phyloP scores from a whole-genome alignment of 768 basidiomycete species.

The Gloeophyllum trabeum region DNA sequence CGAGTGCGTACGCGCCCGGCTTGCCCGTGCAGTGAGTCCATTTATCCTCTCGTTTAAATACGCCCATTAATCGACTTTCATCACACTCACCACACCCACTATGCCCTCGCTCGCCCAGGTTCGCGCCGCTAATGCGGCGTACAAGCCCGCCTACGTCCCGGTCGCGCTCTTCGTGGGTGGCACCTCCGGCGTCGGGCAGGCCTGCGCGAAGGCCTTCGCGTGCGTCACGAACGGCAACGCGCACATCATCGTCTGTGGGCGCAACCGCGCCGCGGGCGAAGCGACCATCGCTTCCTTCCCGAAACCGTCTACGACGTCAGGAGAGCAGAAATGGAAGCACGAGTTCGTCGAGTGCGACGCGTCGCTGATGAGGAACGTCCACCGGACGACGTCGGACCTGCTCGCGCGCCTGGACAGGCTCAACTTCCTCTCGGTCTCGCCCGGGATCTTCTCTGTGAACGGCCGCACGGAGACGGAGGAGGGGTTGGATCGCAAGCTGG shows the following conservation, averaged over 20 bases:
- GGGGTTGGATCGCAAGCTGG: constrained; percentile 31
- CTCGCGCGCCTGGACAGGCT: constrained; percentile 26
- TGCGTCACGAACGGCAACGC: constrained; percentile 33
- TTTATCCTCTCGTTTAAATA: background rate
- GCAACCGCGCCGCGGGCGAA: constrained; percentile 36
- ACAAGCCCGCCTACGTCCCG: constrained; percentile 11
- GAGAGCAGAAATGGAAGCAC: constrained; percentile 29
- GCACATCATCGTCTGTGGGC: constrained; percentile 40
- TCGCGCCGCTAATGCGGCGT: constrained; percentile 16
- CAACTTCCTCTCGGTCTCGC: constrained; percentile 40
- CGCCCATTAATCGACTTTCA: background rate
- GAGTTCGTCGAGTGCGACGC: constrained; percentile 44
- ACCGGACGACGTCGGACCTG: constrained; percentile 19
- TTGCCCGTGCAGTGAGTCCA: too few relatives aligned
- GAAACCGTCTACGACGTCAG: constrained; percentile 12
- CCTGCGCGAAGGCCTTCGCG: constrained; percentile 34
- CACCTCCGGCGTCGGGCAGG: constrained; percentile 25
- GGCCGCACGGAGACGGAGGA: constrained; percentile 32
- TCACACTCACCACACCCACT: background rate
- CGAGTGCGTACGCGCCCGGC: too few relatives aligned
- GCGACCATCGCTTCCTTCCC: constrained; percentile 32
- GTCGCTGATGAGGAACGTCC: constrained; percentile 39
- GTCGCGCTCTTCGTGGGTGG: constrained; percentile 22
- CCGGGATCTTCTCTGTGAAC: constrained; percentile 27
- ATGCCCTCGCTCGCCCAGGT: constrained; percentile 21